A percentile compares a stretch with the other conserved stretches of the same genome.
phyloP scores from a whole-genome alignment of 768 basidiomycete genomes.

The Collybiopsis luxurians region DNA sequence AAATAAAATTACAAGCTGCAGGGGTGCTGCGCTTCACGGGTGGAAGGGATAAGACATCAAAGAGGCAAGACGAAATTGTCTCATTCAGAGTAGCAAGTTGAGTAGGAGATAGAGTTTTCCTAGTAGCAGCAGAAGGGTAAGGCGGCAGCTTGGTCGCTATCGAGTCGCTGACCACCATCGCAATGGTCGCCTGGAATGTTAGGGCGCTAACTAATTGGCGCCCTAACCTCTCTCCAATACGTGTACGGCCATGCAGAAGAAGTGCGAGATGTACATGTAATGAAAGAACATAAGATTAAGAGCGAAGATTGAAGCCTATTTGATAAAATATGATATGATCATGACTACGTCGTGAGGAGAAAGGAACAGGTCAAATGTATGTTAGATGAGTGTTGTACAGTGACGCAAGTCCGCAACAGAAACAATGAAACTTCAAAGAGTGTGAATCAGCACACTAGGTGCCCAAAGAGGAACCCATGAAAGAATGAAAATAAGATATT shows the following conservation, averaged over 20 bases:
- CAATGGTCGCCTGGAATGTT: not conserved
- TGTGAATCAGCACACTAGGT: not conserved
- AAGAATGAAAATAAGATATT: no score
- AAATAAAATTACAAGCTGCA: conserved; percentile 46
- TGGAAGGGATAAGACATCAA: conserved; percentile 45
- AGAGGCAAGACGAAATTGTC: conserved; percentile 46
- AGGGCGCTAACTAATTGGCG: not conserved
- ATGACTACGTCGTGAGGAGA: not conserved
- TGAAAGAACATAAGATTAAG: not conserved
- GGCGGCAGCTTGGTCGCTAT: conserved; percentile 32
- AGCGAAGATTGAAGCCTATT: not conserved
- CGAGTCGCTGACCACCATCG: not conserved
- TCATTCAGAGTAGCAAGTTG: conserved; percentile 48
- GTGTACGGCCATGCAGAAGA: not conserved
- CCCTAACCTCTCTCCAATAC: not conserved
- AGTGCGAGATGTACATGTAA: not conserved
- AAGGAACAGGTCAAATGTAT: not conserved
- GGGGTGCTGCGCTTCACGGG: conserved; percentile 43
- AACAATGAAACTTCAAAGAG: not conserved
- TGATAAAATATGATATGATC: not conserved
- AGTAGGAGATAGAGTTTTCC: conserved; percentile 48
- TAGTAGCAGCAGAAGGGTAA: conserved; percentile 51
- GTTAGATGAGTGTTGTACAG: not conserved
- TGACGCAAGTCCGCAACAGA: not conserved
- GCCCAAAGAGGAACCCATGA: not conserved